phyloP scores from a whole-genome alignment of 129 eudicot species.

The Cynara cardunculus region DNA sequence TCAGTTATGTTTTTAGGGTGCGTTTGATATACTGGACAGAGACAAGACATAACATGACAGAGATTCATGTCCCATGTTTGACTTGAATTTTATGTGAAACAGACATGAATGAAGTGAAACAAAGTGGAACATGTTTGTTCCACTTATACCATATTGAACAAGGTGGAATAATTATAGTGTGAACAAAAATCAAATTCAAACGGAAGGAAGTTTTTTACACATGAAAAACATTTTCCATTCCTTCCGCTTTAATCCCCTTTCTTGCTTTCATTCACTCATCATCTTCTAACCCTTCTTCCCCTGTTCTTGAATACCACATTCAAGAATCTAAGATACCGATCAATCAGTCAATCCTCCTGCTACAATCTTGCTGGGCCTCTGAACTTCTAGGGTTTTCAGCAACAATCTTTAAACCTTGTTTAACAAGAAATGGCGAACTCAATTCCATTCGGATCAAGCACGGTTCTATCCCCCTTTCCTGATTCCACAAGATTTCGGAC shows the following conservation, averaged over 20 bases:
- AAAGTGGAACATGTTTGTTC: no score
- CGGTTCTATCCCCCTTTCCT: slow-evolving; percentile 45
- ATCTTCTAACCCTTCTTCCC: slow-evolving; percentile 4
- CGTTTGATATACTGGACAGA: no score
- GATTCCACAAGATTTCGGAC: slow-evolving; percentile 38
- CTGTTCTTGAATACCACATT: slow-evolving; percentile 3
- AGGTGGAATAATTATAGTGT: no score
- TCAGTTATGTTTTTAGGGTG: no score
- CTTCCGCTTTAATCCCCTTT: background rate
- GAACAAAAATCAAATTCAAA: background rate
- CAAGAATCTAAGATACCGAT: background rate
- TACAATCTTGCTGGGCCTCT: background rate
- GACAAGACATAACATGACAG: no score
- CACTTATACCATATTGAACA: no score
- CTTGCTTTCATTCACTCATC: background rate
- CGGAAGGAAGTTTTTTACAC: background rate
- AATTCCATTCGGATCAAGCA: slow-evolving; percentile 42
- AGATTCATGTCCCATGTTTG: no score
- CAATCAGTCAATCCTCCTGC: background rate
- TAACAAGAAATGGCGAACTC: slow-evolving; percentile 41
- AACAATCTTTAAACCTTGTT: slow-evolving; percentile 19
- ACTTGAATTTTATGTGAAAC: no score
- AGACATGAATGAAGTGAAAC: no score
- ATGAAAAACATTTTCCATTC: slow-evolving; percentile 6
- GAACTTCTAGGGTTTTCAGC: slow-evolving; percentile 19